Percentiles rank a stretch among this genome's conserved stretches.
phyloP scores from a whole-genome alignment of 345 rosid genomes.

The Pseudoturritis turrita region DNA sequence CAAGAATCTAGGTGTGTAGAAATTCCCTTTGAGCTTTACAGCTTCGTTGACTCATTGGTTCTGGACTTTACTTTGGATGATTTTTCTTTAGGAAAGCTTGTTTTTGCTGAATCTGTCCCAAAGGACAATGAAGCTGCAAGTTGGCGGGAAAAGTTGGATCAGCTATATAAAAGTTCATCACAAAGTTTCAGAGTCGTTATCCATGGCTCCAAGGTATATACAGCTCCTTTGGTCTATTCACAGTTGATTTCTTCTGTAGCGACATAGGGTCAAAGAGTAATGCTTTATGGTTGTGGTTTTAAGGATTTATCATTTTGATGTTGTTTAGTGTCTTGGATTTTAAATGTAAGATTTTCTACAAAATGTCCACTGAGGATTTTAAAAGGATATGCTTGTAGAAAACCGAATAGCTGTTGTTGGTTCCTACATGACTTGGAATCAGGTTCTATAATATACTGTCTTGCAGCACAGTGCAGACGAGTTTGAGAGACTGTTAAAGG shows the following conservation, averaged over 20 bases:
- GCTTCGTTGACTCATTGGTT: background rate
- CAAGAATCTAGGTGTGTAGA: slow-evolving; percentile 82
- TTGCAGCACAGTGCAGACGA: slow-evolving; percentile 99
- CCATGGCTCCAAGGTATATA: slow-evolving; percentile 94
- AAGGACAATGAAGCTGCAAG: slow-evolving; percentile 98
- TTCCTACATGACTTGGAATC: slow-evolving; percentile 16
- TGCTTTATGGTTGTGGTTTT: background rate
- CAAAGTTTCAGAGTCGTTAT: slow-evolving; percentile 99
- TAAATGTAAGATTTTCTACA: background rate
- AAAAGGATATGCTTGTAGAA: background rate
- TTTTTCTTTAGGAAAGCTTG: slow-evolving; percentile 77
- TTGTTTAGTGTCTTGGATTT: slow-evolving; percentile 1
- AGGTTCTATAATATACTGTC: slow-evolving; percentile 34
- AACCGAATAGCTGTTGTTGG: background rate
- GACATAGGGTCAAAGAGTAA: background rate
- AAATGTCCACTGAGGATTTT: background rate
- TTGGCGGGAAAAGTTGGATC: slow-evolving; percentile 98
- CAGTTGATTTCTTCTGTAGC: background rate
- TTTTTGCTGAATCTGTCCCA: slow-evolving; percentile 90
- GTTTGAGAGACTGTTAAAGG: slow-evolving; percentile 91
- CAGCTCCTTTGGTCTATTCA: background rate
- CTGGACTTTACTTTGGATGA: slow-evolving; percentile 20
- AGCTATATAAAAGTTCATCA: slow-evolving; percentile 95
- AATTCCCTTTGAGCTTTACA: background rate
- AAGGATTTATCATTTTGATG: background rate